These are phyloP conservation scores for Globisporangium spiculum DNA, from an alignment of 352 stramenopile species.

Conservation along the genomic window DNA sequence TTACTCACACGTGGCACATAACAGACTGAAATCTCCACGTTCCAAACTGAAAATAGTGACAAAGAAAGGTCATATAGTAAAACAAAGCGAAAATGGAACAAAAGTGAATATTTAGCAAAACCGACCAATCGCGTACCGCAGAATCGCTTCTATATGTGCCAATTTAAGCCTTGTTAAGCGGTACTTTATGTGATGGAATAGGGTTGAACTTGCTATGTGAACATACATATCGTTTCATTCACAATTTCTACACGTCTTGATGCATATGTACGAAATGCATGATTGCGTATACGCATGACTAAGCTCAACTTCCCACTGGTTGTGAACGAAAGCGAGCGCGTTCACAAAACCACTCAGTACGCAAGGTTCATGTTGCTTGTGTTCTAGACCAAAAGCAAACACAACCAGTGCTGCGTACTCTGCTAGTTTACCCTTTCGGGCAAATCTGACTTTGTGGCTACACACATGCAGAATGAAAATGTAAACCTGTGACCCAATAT, in stretches of 20 bases:
- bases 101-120: not conserved
- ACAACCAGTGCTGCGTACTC: too few species aligned
- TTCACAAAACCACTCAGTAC: too few species aligned
- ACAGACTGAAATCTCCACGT: not conserved
- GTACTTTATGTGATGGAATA: not conserved
- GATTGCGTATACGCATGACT: not conserved
- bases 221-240: not conserved
- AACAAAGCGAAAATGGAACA: not conserved
- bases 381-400: too few species aligned
- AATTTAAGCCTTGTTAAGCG: too few species aligned
- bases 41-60: not conserved
- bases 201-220: not conserved
- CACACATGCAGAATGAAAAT: too few species aligned
- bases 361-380: too few species aligned
- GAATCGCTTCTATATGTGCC: too few species aligned
- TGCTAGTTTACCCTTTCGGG: too few species aligned
- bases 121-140: not conserved
- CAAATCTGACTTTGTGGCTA: too few species aligned
- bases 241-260: not conserved
- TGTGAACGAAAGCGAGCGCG: too few species aligned
- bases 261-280: not conserved
- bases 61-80: not conserved
- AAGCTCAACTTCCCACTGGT: too few species aligned
- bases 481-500: too few species aligned
- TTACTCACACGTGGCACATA: not conserved